Percentiles rank a stretch among this genome's conserved stretches.
These are phyloP conservation scores for Aspergillus sp. DNA, from an alignment of 2,329 filamentous ascomycete species.

Conservation along the genomic window DNA sequence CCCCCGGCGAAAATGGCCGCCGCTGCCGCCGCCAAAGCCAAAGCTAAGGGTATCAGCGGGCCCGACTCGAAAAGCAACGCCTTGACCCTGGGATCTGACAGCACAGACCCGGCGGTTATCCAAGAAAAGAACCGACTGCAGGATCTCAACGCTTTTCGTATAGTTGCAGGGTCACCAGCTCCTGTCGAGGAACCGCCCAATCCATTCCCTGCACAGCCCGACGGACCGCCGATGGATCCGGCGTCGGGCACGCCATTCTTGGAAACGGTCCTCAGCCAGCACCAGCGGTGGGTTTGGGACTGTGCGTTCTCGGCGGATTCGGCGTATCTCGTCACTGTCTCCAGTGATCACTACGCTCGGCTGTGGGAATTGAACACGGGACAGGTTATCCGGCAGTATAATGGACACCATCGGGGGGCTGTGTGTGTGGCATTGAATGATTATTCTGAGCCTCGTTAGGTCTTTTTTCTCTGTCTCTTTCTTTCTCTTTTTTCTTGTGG, in stretches of 20 bases:
- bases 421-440: constrained; percentile 92
- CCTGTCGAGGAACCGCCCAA: constrained; percentile 22
- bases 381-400: constrained; percentile 88
- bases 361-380: constrained; percentile 84
- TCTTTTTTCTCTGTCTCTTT: neutral
- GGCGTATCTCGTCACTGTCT: constrained; percentile 86
- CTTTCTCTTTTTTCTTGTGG: constrained; percentile 10
- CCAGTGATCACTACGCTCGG: constrained; percentile 85
- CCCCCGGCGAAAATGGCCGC: constrained; percentile 31
- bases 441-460: constrained; percentile 46
- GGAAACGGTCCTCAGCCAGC: constrained; percentile 77
- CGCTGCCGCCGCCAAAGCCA: constrained; percentile 14
- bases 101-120: constrained; percentile 11
- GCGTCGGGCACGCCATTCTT: constrained; percentile 57
- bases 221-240: constrained; percentile 35
- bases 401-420: constrained; percentile 83
- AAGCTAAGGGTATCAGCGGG: constrained; percentile 8
- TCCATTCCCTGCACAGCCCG: constrained; percentile 28
- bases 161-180: constrained; percentile 5
- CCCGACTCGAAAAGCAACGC: constrained; percentile 3
- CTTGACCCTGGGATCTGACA: constrained; percentile 1
- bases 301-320: constrained; percentile 91
- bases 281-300: constrained; percentile 97
- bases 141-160: constrained; percentile 15
- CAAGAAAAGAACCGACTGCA: constrained; percentile 17